Percentiles rank a stretch among this genome's conserved stretches.
Evolutionary conservation across 192 early-diverging fungal genomes (phyloP).

Genomic region (Rhizoclosmatium globosum): DNA sequence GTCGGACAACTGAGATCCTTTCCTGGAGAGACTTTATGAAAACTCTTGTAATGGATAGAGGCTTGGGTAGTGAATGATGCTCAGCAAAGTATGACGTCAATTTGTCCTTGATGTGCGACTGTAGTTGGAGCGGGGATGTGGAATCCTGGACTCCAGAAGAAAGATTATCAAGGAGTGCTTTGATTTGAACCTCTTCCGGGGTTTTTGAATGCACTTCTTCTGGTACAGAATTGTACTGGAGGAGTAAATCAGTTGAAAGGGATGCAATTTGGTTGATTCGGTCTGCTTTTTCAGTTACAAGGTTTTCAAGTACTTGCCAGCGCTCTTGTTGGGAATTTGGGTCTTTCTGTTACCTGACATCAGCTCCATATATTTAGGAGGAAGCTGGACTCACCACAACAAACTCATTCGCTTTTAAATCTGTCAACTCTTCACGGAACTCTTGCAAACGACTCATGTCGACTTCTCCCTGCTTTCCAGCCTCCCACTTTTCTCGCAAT

Average conservation of each 20-base stretch:
- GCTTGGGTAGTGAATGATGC: background rate
- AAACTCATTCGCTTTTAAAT: background rate
- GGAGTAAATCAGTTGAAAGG: background rate
- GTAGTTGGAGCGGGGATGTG: background rate
- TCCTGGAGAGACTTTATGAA: background rate
- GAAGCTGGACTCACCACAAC: background rate
- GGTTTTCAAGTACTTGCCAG: background rate
- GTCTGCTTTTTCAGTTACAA: conserved; percentile 4
- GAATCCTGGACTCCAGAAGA: background rate
- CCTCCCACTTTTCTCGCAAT: conserved; percentile 6
- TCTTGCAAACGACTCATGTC: background rate
- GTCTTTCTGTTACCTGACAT: background rate
- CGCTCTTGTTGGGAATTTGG: background rate
- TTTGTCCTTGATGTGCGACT: background rate
- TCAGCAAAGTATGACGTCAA: conserved; percentile 1
- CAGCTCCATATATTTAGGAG: background rate
- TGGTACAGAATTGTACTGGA: background rate
- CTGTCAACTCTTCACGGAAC: background rate
- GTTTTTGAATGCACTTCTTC: background rate
- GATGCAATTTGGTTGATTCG: background rate
- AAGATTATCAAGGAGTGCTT: background rate
- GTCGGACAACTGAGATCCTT: background rate
- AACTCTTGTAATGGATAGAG: background rate
- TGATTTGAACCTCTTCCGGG: background rate
- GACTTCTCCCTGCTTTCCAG: conserved; percentile 3